Evolutionary conservation across 176 grass and related monocot genomes (phyloP), one percentile per base, ranked within the genome.

Genomic region (Melocanna baccifera): DNA sequence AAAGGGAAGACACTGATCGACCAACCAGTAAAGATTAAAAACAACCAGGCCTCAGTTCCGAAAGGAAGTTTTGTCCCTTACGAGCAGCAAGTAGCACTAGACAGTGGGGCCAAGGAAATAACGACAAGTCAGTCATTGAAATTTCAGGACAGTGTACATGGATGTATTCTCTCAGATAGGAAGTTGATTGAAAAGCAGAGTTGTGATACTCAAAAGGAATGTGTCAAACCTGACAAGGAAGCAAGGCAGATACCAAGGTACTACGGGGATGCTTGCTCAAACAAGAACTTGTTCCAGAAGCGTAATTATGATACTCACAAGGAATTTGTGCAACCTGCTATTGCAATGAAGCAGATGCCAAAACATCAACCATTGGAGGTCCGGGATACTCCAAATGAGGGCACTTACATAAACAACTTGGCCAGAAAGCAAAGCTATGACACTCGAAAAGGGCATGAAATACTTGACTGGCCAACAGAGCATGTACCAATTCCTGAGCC

Each of bases 41-140:
- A 53, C 39, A 61, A 22, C 23, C 39, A 67, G 18, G 53, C 12
- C 9, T 66, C 68, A 5, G 59, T 30, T 51, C 30, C 39, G 3
- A 77, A 65, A 83, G 6, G 41, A 83, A 83, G 62, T 16, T 90
- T 62, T 87, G 5, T 78, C 16, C 41, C 67, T 86, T 16, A 23
- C 48, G 43, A 80, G 51, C 62, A 87, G 32, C 75, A 83, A 62
- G n/a, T 74, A 46, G 59, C 50, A 13, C 18, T 47, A 43, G 32
- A 73, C 34, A 61, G 41, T 73, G 63, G 51, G 22, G 80, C 23
- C 29, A 84, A 62, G 25, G 84, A 79, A 79, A 30, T 41, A 50
- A 77, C 1, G 34, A 67, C 74, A 85, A 76, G 52, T 45, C 65
- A 46, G 10, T 19, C 58, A 34, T 36, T 71, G 36, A 81, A 61